phyloP scores from a whole-genome alignment of 768 basidiomycete species.

The Lactifluus subvellereus region DNA sequence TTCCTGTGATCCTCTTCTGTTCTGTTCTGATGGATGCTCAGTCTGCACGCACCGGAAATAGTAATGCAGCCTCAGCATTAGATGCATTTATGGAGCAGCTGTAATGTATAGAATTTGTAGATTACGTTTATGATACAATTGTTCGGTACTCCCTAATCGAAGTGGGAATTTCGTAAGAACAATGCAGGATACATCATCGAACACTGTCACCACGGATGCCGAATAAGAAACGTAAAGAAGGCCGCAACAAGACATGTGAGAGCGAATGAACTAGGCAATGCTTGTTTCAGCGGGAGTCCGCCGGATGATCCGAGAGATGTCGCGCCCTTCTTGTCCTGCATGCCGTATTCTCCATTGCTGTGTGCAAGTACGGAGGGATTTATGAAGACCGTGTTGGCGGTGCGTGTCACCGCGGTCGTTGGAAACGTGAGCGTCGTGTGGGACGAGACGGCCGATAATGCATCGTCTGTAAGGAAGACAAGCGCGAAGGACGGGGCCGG shows the following conservation, averaged over 20 bases:
- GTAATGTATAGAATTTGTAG: neutral
- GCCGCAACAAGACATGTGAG: neutral
- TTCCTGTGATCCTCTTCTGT: neutral
- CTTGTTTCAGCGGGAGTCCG: neutral
- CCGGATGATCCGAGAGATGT: slow-evolving; percentile 26
- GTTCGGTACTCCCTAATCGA: neutral
- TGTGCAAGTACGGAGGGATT: slow-evolving; percentile 51
- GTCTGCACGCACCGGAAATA: neutral
- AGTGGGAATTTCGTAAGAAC: neutral
- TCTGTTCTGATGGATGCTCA: neutral
- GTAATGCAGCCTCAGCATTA: neutral
- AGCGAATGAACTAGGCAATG: neutral
- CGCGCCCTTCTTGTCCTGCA: slow-evolving; percentile 32
- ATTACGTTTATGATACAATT: neutral
- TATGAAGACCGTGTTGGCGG: slow-evolving; percentile 50
- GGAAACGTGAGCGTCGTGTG: slow-evolving; percentile 41
- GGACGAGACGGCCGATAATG: slow-evolving; percentile 34
- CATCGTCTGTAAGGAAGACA: slow-evolving; percentile 54
- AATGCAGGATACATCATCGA: neutral
- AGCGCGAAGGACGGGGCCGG: slow-evolving; percentile 70
- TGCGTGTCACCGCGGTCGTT: slow-evolving; percentile 52
- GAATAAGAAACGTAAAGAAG: neutral
- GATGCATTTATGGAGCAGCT: neutral
- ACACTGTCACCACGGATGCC: neutral
- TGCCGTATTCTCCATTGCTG: slow-evolving; percentile 51